phyloP scores from a whole-genome alignment of 768 basidiomycete genomes.

The Favolaschia claudopus region DNA sequence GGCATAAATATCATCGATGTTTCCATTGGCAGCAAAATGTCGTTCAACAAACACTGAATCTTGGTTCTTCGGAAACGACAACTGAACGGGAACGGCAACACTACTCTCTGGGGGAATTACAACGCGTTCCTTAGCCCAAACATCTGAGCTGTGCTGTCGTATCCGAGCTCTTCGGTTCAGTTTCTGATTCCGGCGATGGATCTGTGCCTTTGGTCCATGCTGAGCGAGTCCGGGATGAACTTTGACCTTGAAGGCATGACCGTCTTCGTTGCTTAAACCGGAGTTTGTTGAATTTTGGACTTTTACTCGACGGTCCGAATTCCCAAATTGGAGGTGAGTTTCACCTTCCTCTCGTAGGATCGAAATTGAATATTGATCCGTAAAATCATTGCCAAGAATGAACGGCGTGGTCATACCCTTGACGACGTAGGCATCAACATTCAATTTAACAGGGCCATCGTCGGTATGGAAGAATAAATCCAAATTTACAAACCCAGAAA shows the following conservation, averaged over 20 bases:
- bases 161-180: background rate
- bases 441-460: constrained; percentile 31
- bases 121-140: background rate
- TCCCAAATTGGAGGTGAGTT: background rate
- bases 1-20: constrained; percentile 10
- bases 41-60: constrained; percentile 19
- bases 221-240: background rate
- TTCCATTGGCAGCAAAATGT: background rate
- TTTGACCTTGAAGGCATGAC: constrained; percentile 12
- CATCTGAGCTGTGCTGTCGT: background rate
- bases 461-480: constrained; percentile 33
- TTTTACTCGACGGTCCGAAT: background rate
- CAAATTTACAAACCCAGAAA: constrained; percentile 38
- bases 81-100: constrained; percentile 9
- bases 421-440: constrained; percentile 39
- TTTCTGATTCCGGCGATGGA: constrained; percentile 5
- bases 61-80: background rate
- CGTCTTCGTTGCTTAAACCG: background rate
- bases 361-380: constrained; percentile 42
- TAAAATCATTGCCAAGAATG: constrained; percentile 42
- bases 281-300: background rate
- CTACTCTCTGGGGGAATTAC: constrained; percentile 22
- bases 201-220: background rate
- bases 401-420: constrained; percentile 39
- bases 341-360: constrained; percentile 25